phyloP scores from a whole-genome alignment of 441 rosid species.

The Brassica hybrid region DNA sequence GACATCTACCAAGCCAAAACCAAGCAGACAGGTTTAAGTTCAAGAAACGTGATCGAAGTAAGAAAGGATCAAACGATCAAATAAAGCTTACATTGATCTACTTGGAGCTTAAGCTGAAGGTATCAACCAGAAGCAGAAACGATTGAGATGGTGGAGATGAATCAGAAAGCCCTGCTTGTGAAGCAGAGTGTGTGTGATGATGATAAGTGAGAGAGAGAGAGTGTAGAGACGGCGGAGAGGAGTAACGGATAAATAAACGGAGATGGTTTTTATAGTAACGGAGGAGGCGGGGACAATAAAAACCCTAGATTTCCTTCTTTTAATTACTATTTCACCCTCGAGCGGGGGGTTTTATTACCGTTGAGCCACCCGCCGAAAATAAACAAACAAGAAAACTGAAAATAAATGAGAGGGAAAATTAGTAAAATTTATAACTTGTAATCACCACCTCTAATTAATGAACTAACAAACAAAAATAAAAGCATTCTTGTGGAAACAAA shows the following conservation, averaged over 20 bases:
- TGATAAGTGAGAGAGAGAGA: constrained; percentile 32
- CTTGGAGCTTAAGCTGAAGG: constrained; percentile 30
- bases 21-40: too few relatives aligned
- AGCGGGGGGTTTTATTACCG: constrained; percentile 31
- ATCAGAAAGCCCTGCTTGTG: constrained; percentile 1
- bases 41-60: neutral
- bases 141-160: neutral
- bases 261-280: constrained; percentile 29
- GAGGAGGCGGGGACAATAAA: constrained; percentile 36
- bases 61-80: constrained; percentile 16
- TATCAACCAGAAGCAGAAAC: neutral
- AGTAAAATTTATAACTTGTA: too few relatives aligned
- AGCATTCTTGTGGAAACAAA: too few relatives aligned
- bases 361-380: neutral
- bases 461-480: too few relatives aligned
- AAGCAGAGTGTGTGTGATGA: constrained; percentile 14
- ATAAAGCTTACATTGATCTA: constrained; percentile 43
- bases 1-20: constrained; percentile 50
- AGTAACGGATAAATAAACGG: constrained; percentile 45
- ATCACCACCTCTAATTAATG: too few relatives aligned
- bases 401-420: neutral
- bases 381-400: too few relatives aligned
- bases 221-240: constrained; percentile 34
- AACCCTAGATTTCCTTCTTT: constrained; percentile 34
- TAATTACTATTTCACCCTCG: constrained; percentile 21